Base-by-base conservation (phyloP, 2,329 filamentous ascomycete species). In the Colletotrichum noveboracense region DNA sequence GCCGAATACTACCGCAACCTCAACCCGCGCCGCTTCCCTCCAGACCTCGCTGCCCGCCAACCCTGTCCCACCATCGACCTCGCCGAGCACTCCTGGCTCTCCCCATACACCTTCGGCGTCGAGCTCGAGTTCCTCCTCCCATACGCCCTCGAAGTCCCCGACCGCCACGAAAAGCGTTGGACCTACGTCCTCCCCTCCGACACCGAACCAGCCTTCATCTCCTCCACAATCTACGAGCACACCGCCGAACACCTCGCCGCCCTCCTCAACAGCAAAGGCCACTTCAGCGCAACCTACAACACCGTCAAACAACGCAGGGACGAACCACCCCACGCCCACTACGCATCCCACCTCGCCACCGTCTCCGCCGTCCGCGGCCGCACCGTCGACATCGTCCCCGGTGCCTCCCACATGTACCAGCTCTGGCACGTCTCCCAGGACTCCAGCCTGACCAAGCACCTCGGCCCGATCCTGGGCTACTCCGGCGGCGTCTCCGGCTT, bases 91-190 rank as follows among this genome's bases (percentile, higher is more conserved):
- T 24, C 36, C 16, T 28, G 36, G 21, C 18, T 71, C 3, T 36
- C 67, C 8, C 75, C 68, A 0, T 75, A 71, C 32, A 71, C 75
- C 10, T 76, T 75, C n/a, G 75, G 75, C 28, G 14, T 75, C 26
- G 75, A 76, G n/a, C 21, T 75, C 13, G 75, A 76, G 21, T 75
- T 75, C 21, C 28, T 76, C 21, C 13, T 71, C 5, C 67, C 75
- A 3, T 74, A 71, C 24, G 16, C 12, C 5, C 43, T 60, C 16
- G 21, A 24, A 26, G 21, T 18, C n/a, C 12, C 18, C 30, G 30
- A 10, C 60, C 68, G 18, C 64, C 48, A 6, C 18, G 72, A 75
- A n/a, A 13, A 2, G 4, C 75, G 75, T 18, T 75, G 75, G 75
- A 21, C 55, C 28, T 58, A 21, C 58, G 28, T 36, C 16, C 32